A percentile compares a stretch with the other conserved stretches of the same genome.
phyloP scores from a whole-genome alignment of 169 alveolate species.

The Babesia ovata region DNA sequence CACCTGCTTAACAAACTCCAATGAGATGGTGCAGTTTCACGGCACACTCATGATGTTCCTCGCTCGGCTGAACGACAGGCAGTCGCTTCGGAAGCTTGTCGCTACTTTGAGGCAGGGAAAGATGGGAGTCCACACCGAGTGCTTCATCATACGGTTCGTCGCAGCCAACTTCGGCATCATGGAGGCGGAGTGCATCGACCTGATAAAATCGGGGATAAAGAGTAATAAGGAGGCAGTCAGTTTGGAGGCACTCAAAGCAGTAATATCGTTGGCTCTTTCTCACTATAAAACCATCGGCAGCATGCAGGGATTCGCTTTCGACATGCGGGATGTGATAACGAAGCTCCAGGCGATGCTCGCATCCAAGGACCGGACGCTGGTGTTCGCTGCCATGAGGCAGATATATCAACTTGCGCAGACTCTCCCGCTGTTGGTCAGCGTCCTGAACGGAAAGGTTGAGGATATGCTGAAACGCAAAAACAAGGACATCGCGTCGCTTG shows the following conservation, averaged over 20 bases:
- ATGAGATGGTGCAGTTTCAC: slow-evolving; percentile 92
- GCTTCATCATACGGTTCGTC: slow-evolving; percentile 58
- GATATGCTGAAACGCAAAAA: slow-evolving; percentile 88
- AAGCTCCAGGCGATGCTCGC: slow-evolving; percentile 39
- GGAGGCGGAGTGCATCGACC: slow-evolving; percentile 40
- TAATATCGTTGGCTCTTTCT: slow-evolving; percentile 30
- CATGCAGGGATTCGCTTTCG: slow-evolving; percentile 41
- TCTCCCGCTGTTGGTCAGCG: slow-evolving; percentile 63
- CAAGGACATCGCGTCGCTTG: slow-evolving; percentile 91
- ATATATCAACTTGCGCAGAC: slow-evolving; percentile 66
- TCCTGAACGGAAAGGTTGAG: slow-evolving; percentile 86
- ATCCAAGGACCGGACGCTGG: slow-evolving; percentile 34
- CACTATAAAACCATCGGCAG: slow-evolving; percentile 16
- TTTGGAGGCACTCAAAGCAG: slow-evolving; percentile 61
- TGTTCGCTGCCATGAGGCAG: slow-evolving; percentile 69
- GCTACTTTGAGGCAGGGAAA: slow-evolving; percentile 27
- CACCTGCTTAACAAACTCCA: slow-evolving; percentile 85
- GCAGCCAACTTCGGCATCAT: slow-evolving; percentile 29
- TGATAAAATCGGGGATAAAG: slow-evolving; percentile 24
- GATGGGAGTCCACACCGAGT: slow-evolving; percentile 44
- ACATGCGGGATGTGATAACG: slow-evolving; percentile 14
- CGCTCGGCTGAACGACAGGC: slow-evolving; percentile 83
- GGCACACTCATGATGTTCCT: slow-evolving; percentile 92
- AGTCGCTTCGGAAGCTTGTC: slow-evolving; percentile 61
- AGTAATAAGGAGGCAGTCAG: slow-evolving; percentile 23